Percentiles rank a stretch among this genome's conserved stretches.
phyloP scores from a whole-genome alignment of 306 rosid genomes.

The Argentina anserina region DNA sequence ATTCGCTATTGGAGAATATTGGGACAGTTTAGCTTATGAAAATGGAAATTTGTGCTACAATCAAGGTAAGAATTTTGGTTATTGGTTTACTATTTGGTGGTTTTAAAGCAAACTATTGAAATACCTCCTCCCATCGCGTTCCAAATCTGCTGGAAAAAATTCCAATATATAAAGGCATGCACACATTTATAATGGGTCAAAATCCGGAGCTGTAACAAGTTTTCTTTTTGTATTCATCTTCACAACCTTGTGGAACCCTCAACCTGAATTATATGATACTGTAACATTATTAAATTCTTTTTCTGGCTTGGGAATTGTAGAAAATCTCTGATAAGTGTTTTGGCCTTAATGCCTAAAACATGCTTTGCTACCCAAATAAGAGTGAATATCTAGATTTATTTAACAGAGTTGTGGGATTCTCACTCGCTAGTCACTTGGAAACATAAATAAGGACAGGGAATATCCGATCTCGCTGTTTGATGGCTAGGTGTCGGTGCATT shows the following conservation, averaged over 20 bases:
- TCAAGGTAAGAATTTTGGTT: conserved; percentile 47
- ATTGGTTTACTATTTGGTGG: background rate
- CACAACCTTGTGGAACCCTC: background rate
- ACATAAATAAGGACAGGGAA: background rate
- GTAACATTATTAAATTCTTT: background rate
- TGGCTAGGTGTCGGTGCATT: background rate
- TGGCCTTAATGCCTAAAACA: background rate
- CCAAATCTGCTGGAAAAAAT: background rate
- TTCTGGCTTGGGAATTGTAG: background rate
- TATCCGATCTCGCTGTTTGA: background rate
- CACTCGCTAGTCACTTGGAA: background rate
- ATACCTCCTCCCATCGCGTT: background rate
- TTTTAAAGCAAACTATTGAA: conserved; percentile 3
- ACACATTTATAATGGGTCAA: background rate
- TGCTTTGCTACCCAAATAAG: conserved; percentile 1
- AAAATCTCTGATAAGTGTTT: background rate
- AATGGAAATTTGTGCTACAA: conserved; percentile 60
- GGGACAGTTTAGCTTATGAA: conserved; percentile 73
- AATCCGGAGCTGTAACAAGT: background rate
- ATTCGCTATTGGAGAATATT: conserved; percentile 82
- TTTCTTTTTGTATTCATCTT: background rate
- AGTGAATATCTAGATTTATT: background rate
- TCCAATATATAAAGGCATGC: background rate
- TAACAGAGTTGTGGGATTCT: background rate
- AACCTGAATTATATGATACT: background rate